These are phyloP conservation scores for Populus hybrid DNA, from an alignment of 441 rosid species.

Conservation along the genomic window DNA sequence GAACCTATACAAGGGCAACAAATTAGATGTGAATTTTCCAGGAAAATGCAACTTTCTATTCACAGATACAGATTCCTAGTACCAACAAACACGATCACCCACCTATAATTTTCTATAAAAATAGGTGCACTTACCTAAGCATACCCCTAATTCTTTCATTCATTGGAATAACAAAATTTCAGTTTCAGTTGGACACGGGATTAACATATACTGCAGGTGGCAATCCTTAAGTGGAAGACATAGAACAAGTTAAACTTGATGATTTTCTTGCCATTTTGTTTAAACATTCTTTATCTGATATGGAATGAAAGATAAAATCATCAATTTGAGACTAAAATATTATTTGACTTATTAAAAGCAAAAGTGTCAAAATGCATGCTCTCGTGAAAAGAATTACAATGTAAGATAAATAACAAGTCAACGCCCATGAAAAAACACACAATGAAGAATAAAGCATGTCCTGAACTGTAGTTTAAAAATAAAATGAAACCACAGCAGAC, in stretches of 20 bases:
- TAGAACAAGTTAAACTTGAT: too few relatives aligned
- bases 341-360: background rate
- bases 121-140: background rate
- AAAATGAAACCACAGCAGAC: constrained; percentile 2
- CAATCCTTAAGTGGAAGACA: background rate
- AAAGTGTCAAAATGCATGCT: background rate
- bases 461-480: background rate
- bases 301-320: background rate
- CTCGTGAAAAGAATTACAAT: background rate
- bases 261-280: background rate
- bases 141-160: background rate
- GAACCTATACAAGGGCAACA: constrained; percentile 21
- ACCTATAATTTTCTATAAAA: background rate
- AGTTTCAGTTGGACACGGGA: background rate
- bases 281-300: background rate
- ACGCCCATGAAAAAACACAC: background rate
- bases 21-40: background rate
- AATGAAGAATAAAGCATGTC: background rate
- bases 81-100: background rate
- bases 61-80: background rate
- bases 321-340: background rate
- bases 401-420: background rate
- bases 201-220: background rate
- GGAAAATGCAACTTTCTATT: background rate
- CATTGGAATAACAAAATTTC: background rate